Base-by-base conservation (phyloP, 1,139 yeast genomes). In the Pichia sp. region DNA sequence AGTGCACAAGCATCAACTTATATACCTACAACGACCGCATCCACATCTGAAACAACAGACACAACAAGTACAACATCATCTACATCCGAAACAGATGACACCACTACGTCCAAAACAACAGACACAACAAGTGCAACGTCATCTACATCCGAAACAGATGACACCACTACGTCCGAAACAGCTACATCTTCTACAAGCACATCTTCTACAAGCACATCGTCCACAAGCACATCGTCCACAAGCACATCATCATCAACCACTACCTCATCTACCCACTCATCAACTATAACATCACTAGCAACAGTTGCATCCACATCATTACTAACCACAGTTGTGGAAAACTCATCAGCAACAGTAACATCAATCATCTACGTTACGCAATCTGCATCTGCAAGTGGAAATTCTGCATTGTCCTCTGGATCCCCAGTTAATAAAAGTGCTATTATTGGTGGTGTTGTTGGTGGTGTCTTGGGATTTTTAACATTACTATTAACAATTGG, bases 361-460 rank as follows among this genome's bases (percentile, higher is more conserved):
- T 59, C 66, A 1, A 61, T 60, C 27, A 57, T 56, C 11, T 57
- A 55, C 41, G 53, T 60, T 16, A 60, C 63, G 12, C 53, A 56
- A 36, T 34, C 60, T 4, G 34, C 61, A 25, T 25, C 26, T 7
- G 26, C 56, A 9, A 18, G 55, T 1, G 20, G 57, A 1, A 20
- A 58, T 7, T 26, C 60, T 3, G 39, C 60, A 2, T 37, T 57
- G 8, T 37, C 62, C 3, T 29, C 56, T 12, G 34, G 56, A 13
- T 40, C 44, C 4, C 49, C 57, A 7, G 43, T 54, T 23, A 62
- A 56, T 42, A 65, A 66, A 48, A 86, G 81, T 6, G 79, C 86
- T 34, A 79, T 82, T 40, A 83, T 76, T 16, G 88, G 88, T 16
- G 85, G 85, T 25, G 86, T 77, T 1, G 82, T 80, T 15, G 88